Conservation (phyloP, 192 early-diverging fungal genomes). For the Umbelopsis ramanniana region DNA sequence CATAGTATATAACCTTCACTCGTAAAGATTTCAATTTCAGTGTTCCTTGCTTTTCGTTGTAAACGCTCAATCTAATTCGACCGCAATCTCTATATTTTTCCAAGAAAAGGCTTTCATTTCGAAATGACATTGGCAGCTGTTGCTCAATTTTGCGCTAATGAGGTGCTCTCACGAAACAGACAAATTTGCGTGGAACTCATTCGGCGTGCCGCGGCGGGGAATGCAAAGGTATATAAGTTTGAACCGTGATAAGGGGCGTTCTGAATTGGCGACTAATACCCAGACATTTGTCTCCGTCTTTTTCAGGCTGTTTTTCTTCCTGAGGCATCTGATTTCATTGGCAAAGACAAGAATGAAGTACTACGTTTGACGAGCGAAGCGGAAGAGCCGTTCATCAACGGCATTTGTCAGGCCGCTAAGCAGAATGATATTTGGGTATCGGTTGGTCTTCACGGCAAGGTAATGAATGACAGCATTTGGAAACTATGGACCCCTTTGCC, state of each 20-base stretch:
- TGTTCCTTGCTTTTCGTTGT: no score
- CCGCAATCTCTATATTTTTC: background rate
- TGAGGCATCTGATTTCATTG: slow-evolving; percentile 84
- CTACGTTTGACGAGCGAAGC: slow-evolving; percentile 52
- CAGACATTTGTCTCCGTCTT: background rate
- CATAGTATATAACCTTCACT: no score
- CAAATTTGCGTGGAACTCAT: slow-evolving; percentile 65
- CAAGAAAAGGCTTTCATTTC: background rate
- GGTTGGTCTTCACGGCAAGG: slow-evolving; percentile 79
- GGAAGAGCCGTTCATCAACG: slow-evolving; percentile 59
- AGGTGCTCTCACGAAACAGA: slow-evolving; percentile 59
- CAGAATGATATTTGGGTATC: slow-evolving; percentile 69
- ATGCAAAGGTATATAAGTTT: slow-evolving; percentile 53
- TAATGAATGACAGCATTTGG: background rate
- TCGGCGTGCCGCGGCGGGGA: slow-evolving; percentile 54
- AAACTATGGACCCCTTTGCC: background rate
- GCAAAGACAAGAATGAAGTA: slow-evolving; percentile 54
- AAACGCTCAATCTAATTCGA: background rate
- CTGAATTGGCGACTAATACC: background rate
- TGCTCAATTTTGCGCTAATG: slow-evolving; percentile 73
- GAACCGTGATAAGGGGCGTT: background rate
- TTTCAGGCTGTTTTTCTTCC: slow-evolving; percentile 77
- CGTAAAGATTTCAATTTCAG: no score
- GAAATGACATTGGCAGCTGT: slow-evolving; percentile 55
- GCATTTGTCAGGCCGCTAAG: slow-evolving; percentile 63